Base-by-base conservation (phyloP, 1,284 basidiomycete species). In the Austropuccinia psidii region DNA sequence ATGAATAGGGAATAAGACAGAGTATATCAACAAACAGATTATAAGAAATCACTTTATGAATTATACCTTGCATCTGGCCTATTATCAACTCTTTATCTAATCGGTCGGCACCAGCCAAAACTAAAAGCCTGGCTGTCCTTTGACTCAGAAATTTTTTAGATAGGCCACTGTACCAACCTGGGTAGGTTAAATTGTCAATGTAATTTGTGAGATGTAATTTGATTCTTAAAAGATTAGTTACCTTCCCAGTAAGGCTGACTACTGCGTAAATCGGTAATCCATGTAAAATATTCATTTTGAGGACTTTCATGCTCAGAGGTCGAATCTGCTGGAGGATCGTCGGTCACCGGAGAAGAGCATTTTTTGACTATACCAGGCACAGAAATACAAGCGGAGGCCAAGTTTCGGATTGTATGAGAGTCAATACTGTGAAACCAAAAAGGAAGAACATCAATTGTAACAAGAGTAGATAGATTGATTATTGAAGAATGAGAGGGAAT, bases 61-160 rank as follows among this genome's bases (percentile, higher is more conserved):
- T n/a, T n/a, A n/a, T 27, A 69, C 67, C 67, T 69, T 69, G 67
- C 95, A 98, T 98, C 81, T 98, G 95, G 0, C 93, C 96, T 61
- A 98, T 94, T 90, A 96, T 97, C 49, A 98, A 85, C 76, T 91
- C 88, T 77, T 87, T 89, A 80, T 98, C 96, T 1, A 98, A 85
- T 8, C 93, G 84, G 78, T 98, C 95, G 9, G 93, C 89, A 0
- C 94, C 94, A 0, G 96, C 95, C 13, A 98, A 84, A 3, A 98
- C 86, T 35, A 98, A 85, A 33, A 98, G 81, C 17, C 93, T 87
- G 0, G 93, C 93, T 0, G 90, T 87, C 19, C 88, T 86, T 0
- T 88, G 86, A 0, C 84, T 80, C 3, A 98, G 83, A 81, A 98
- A 98, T 29, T 86, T 85, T 21, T 82, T 81, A 3, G 91, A 94